Percentiles rank a stretch among this genome's conserved stretches.
These are phyloP conservation scores for Serendipita sp. DNA, from an alignment of 768 basidiomycete genomes.

Conservation along the genomic window DNA sequence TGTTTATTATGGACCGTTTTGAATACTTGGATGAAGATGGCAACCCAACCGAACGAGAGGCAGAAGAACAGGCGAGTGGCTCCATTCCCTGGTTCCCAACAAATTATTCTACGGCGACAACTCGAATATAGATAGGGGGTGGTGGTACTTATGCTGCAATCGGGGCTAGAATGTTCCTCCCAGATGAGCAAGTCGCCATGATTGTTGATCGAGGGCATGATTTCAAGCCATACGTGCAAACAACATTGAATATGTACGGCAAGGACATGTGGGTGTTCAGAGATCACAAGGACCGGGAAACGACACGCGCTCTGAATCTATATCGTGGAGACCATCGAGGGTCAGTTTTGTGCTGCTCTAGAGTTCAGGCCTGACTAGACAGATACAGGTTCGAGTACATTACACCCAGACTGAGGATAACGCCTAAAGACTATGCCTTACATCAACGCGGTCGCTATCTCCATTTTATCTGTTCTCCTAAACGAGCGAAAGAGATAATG, in stretches of 20 bases:
- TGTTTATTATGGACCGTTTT: constrained; percentile 85
- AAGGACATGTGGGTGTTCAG: constrained; percentile 65
- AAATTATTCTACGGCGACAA: neutral
- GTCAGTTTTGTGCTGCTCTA: constrained; percentile 25
- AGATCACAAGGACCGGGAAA: constrained; percentile 35
- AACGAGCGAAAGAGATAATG: constrained; percentile 49
- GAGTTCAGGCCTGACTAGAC: constrained; percentile 1
- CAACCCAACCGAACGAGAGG: constrained; percentile 28
- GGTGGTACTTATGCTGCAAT: constrained; percentile 67
- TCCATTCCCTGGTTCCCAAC: neutral
- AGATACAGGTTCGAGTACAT: constrained; percentile 56
- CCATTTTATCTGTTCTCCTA: constrained; percentile 78
- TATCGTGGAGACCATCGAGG: constrained; percentile 59
- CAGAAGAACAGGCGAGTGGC: constrained; percentile 31
- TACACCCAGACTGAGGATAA: constrained; percentile 52
- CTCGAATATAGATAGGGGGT: constrained; percentile 53
- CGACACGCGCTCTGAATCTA: constrained; percentile 57
- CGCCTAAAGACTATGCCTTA: constrained; percentile 46
- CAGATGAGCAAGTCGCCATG: constrained; percentile 43
- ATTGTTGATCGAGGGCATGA: constrained; percentile 68
- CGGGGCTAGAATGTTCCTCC: constrained; percentile 47
- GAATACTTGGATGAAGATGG: constrained; percentile 43
- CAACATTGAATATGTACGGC: constrained; percentile 45
- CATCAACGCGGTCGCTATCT: constrained; percentile 36
- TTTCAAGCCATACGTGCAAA: constrained; percentile 46